These are phyloP conservation scores for Macrophomina pseudophaseolina DNA, from an alignment of 2,329 filamentous ascomycete species.

Conservation along the genomic window DNA sequence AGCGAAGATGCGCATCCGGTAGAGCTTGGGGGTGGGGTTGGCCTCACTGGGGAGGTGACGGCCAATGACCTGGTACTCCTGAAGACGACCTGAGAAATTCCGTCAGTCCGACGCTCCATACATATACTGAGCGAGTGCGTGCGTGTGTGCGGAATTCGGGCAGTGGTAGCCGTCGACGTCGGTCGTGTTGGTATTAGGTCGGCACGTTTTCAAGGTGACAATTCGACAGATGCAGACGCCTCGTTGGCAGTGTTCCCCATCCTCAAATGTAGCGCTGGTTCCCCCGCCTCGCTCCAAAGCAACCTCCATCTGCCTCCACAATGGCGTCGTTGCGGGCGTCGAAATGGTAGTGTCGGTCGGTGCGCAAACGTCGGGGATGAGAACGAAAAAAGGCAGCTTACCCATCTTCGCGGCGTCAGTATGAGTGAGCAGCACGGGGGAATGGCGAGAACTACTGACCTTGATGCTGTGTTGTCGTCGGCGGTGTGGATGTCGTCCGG, in stretches of 20 bases:
- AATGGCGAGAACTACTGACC: slow-evolving; percentile 15
- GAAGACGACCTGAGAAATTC: slow-evolving; percentile 83
- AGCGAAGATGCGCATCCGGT: slow-evolving; percentile 99
- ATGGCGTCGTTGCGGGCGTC: slow-evolving; percentile 14
- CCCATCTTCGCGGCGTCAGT: slow-evolving; percentile 30
- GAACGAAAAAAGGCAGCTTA: slow-evolving; percentile 27
- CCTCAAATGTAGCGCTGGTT: not conserved
- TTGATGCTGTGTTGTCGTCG: slow-evolving; percentile 28
- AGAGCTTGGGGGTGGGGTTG: slow-evolving; percentile 97
- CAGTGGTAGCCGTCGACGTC: not conserved
- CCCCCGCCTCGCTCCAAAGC: not conserved
- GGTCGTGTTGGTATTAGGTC: not conserved
- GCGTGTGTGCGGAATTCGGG: not conserved
- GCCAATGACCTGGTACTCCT: slow-evolving; percentile 99
- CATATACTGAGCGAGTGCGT: not conserved
- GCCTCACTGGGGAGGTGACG: slow-evolving; percentile 97
- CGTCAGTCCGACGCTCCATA: slow-evolving; percentile 12
- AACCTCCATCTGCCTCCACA: slow-evolving; percentile 4
- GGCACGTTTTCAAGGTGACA: not conserved
- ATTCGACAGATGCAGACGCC: not conserved
- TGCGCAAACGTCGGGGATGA: slow-evolving; percentile 9
- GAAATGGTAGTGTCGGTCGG: slow-evolving; percentile 5
- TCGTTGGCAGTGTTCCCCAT: not conserved
- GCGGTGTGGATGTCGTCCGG: slow-evolving; percentile 26
- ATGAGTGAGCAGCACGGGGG: not conserved